These are phyloP conservation scores for Apophysomyces ossiformis DNA, from an alignment of 371 early-diverging fungal species.

Conservation along the genomic window DNA sequence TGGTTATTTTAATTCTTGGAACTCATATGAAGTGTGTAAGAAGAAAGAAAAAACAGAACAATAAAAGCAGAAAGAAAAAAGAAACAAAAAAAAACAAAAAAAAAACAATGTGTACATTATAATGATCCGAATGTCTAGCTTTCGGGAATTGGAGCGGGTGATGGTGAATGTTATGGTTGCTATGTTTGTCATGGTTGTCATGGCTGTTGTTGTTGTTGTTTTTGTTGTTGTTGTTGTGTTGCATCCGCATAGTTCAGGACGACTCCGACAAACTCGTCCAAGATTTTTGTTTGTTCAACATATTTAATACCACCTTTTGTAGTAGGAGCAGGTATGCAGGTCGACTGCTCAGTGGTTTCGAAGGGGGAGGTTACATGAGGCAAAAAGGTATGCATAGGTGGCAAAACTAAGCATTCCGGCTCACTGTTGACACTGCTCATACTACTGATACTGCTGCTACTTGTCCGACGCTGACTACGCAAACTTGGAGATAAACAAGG, in stretches of 20 bases:
- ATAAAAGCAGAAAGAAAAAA: background rate
- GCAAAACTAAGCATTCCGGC: constrained; percentile 17
- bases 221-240: constrained; percentile 10
- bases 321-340: constrained; percentile 11
- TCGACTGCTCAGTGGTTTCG: constrained; percentile 9
- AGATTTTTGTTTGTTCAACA: constrained; percentile 28
- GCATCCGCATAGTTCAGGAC: constrained; percentile 29
- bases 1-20: background rate
- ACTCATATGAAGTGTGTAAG: constrained; percentile 3
- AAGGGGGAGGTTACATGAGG: constrained; percentile 12
- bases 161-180: constrained; percentile 4
- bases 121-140: constrained; percentile 18
- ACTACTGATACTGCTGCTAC: constrained; percentile 45
- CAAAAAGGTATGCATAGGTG: constrained; percentile 24
- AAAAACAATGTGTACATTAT: constrained; percentile 13
- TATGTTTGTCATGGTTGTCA: background rate
- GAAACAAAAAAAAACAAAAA: background rate
- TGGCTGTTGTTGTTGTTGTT: constrained; percentile 4
- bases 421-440: constrained; percentile 28
- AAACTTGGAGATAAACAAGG: constrained; percentile 44
- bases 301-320: constrained; percentile 19
- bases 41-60: background rate
- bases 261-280: constrained; percentile 35
- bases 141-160: background rate
- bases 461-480: constrained; percentile 38